Evolutionary conservation across 768 basidiomycete genomes (phyloP), one percentile per base, ranked within the genome.

Genomic region (Termitomyces sp.): DNA sequence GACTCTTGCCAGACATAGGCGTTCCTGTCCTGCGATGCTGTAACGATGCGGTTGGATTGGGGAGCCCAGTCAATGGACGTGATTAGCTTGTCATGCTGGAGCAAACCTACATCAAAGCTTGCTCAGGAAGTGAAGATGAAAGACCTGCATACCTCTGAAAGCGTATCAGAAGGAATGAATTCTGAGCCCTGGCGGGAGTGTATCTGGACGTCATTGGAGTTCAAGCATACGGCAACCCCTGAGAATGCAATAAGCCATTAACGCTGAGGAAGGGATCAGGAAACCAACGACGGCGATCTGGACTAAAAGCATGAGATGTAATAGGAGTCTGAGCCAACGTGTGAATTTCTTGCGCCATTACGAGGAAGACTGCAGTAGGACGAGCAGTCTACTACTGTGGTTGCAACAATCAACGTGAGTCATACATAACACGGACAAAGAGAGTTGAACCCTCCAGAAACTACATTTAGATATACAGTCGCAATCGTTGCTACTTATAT

Each of bases 41-140:
- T 98, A 27, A 99, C 96, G 75, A 99, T 96, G 47, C 93, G 89
- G 75, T 98, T 98, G 49, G 97, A 94, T 65, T 84, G 84, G 18
- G 95, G 95, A 13, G 95, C 97, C 97, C 97, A 99, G 72, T 98
- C 95, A 72, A 99, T 97, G 57, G 94, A 95, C 2, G 96, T 98
- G 75, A 99, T 90, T 59, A 88, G 76, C 75, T 98, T 98, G 78
- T 99, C 97, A 76, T 99, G 97, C 95, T 98, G 47, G 33, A 20
- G 45, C 13, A 13, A 52, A 24, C 41, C n/a, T 34, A 45, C 34
- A 9, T 54, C 44, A 36, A 42, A 31, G 11, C 13, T 11, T 27
- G n/a, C 18, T 41, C 37, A n/a, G 11, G 16, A 59, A 30, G 57
- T 3, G 8, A 20, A n/a, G 30, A 4, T 31, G 18, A 12, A 30